phyloP scores from a whole-genome alignment of 345 rosid genomes.

The Euphorbia pulcherrima region DNA sequence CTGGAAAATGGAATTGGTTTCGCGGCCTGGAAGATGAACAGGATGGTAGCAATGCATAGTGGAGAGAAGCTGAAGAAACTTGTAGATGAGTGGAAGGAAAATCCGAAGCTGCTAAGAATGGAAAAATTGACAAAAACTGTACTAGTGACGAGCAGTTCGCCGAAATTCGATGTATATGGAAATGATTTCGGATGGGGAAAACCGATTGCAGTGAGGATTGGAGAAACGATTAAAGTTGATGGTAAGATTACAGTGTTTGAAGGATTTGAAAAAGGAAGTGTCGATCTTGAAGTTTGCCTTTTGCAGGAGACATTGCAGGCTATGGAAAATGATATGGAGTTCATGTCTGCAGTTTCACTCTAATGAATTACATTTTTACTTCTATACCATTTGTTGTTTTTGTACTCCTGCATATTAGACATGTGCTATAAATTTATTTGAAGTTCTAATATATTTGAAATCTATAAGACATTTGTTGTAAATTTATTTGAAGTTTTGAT shows the following conservation, averaged over 20 bases:
- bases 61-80: background rate
- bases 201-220: slow-evolving; percentile 30
- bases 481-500: no score
- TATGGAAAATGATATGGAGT: slow-evolving; percentile 26
- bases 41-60: slow-evolving; percentile 13
- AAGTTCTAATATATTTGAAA: no score
- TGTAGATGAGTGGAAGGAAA: slow-evolving; percentile 6
- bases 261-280: slow-evolving; percentile 29
- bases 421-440: no score
- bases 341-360: background rate
- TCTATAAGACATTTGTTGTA: no score
- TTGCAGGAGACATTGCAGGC: slow-evolving; percentile 8
- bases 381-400: no score
- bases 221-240: slow-evolving; percentile 9
- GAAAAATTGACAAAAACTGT: background rate
- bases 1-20: slow-evolving; percentile 14
- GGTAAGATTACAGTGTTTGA: slow-evolving; percentile 22
- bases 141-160: slow-evolving; percentile 27
- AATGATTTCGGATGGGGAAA: slow-evolving; percentile 48
- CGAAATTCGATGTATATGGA: slow-evolving; percentile 36
- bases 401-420: no score
- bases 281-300: slow-evolving; percentile 28
- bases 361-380: no score
- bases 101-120: background rate
- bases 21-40: slow-evolving; percentile 20